phyloP scores from a whole-genome alignment of 75 land plant genomes.

The Gnetum montanum region DNA sequence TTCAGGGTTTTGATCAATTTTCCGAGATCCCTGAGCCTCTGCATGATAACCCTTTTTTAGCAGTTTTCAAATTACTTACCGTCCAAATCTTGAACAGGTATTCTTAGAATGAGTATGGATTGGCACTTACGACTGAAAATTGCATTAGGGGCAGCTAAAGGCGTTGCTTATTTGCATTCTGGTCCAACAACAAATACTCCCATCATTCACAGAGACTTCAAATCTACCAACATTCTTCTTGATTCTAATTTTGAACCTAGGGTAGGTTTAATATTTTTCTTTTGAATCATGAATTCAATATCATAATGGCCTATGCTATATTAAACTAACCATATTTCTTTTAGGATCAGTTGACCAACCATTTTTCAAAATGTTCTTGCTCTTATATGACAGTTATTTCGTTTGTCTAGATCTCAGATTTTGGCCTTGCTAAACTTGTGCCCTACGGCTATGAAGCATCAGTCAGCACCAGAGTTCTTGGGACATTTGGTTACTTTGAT shows the following conservation, averaged over 20 bases:
- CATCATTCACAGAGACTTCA: conserved; percentile 93
- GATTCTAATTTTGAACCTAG: conserved; percentile 70
- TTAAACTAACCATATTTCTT: too few relatives aligned
- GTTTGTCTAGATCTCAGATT: conserved; percentile 71
- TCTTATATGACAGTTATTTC: too few relatives aligned
- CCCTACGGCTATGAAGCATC: conserved; percentile 66
- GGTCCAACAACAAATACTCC: conserved; percentile 66
- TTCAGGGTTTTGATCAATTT: too few relatives aligned
- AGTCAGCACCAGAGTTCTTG: conserved; percentile 77
- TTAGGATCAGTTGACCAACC: too few relatives aligned
- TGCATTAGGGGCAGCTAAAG: conserved; percentile 80
- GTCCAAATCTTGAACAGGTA: too few relatives aligned
- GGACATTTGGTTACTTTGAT: conserved; percentile 94
- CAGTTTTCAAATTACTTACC: too few relatives aligned
- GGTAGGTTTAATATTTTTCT: conserved; percentile 21
- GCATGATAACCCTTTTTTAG: too few relatives aligned
- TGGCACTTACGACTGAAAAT: conserved; percentile 78
- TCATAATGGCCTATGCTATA: too few relatives aligned
- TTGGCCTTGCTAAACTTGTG: conserved; percentile 93
- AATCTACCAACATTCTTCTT: conserved; percentile 84
- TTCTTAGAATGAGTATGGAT: conserved; percentile 54
- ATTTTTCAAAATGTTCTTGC: too few relatives aligned
- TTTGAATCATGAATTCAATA: too few relatives aligned
- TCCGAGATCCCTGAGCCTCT: too few relatives aligned
- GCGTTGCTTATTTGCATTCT: conserved; percentile 88